phyloP scores from a whole-genome alignment of 2,329 filamentous ascomycete species.

The Aspergillus cejpii region DNA sequence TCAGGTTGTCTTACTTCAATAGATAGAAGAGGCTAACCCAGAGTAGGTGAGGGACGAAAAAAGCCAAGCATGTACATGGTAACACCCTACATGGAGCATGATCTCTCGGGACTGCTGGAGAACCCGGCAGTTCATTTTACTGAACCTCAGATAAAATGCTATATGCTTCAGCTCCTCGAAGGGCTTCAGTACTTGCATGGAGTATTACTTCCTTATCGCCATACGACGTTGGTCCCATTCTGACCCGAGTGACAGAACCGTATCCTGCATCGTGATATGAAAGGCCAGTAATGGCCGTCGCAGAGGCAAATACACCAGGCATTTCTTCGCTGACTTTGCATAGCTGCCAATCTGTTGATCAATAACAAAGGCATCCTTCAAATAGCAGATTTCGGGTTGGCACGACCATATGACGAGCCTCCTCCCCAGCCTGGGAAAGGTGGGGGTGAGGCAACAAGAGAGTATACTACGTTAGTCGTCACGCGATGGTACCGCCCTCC shows the following conservation, averaged over 20 bases:
- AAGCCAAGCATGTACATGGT: constrained; percentile 92
- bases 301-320: neutral
- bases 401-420: constrained; percentile 82
- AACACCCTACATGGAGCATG: constrained; percentile 97
- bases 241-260: constrained; percentile 45
- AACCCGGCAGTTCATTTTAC: constrained; percentile 86
- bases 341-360: constrained; percentile 88
- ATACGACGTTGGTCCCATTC: constrained; percentile 5
- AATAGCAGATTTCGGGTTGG: constrained; percentile 94
- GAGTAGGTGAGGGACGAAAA: constrained; percentile 65
- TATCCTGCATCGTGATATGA: constrained; percentile 97
- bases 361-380: constrained; percentile 89
- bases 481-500: constrained; percentile 96
- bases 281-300: constrained; percentile 41
- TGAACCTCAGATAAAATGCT: constrained; percentile 93
- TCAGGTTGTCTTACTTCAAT: constrained; percentile 24
- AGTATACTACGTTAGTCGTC: constrained; percentile 95
- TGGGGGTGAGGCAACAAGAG: constrained; percentile 75
- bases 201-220: constrained; percentile 27
- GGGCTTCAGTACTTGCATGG: constrained; percentile 87
- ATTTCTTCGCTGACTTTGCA: constrained; percentile 6
- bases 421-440: constrained; percentile 69
- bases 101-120: constrained; percentile 92
- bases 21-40: constrained; percentile 14
- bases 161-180: constrained; percentile 86